Conservation (phyloP, 306 rosid species). For the Casuarina equisetifolia region DNA sequence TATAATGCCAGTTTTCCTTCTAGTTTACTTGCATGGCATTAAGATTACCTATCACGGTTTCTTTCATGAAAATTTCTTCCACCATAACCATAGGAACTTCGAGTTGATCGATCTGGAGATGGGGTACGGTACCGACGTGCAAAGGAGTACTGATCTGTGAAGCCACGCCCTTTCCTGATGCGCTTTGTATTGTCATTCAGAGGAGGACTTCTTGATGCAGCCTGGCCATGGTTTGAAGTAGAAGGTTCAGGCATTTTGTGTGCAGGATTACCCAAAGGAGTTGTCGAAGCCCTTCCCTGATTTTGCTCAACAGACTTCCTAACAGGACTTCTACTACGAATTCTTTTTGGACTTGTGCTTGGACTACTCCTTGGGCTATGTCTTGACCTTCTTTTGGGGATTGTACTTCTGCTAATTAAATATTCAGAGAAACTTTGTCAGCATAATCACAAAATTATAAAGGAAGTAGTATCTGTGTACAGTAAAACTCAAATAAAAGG, state of each 20-base stretch:
- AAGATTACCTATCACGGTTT: constrained; percentile 69
- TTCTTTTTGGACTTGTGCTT: constrained; percentile 40
- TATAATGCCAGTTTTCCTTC: constrained; percentile 12
- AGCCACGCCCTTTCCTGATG: constrained; percentile 94
- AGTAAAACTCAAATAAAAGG: constrained; percentile 12
- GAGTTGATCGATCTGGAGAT: constrained; percentile 67
- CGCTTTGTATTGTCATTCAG: constrained; percentile 85
- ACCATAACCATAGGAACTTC: constrained; percentile 43
- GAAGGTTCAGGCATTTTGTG: constrained; percentile 47
- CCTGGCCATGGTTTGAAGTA: constrained; percentile 44
- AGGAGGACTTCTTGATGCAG: constrained; percentile 69
- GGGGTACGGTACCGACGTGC: constrained; percentile 95
- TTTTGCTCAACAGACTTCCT: constrained; percentile 43
- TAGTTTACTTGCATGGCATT: constrained; percentile 6
- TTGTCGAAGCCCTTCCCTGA: constrained; percentile 36
- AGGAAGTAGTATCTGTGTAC: background rate
- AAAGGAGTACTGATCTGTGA: constrained; percentile 83
- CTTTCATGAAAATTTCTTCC: constrained; percentile 59
- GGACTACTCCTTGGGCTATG: constrained; percentile 35
- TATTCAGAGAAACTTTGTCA: constrained; percentile 21
- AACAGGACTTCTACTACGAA: constrained; percentile 38
- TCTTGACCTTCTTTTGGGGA: constrained; percentile 37
- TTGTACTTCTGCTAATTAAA: constrained; percentile 52
- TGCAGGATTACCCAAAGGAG: constrained; percentile 44
- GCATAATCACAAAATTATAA: constrained; percentile 22